Conservation (phyloP, 2,329 filamentous ascomycete species). For the Arthrocladium fulminans region DNA sequence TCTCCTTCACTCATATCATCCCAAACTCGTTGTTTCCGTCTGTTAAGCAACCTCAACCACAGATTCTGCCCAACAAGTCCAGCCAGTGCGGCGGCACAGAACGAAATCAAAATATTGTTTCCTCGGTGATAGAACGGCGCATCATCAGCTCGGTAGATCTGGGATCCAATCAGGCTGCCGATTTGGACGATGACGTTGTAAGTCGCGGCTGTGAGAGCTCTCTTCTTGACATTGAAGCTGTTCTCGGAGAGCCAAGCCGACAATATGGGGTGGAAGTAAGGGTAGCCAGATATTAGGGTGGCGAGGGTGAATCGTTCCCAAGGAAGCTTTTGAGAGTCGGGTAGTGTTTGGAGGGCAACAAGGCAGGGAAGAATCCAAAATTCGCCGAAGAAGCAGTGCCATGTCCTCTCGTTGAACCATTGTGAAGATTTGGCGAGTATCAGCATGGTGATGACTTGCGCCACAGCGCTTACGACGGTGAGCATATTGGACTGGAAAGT, state of each 20-base stretch:
- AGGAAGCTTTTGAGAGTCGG: conserved; percentile 28
- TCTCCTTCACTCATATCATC: conserved; percentile 38
- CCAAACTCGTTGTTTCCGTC: conserved; percentile 42
- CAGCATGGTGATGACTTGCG: conserved; percentile 33
- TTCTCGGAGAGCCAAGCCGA: conserved; percentile 56
- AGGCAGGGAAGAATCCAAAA: conserved; percentile 55
- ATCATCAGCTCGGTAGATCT: conserved; percentile 41
- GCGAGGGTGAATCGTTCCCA: conserved; percentile 48
- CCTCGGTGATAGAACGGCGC: conserved; percentile 46
- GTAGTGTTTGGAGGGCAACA: conserved; percentile 43
- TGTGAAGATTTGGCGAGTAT: conserved; percentile 40
- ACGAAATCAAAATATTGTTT: conserved; percentile 45
- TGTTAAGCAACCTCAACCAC: conserved; percentile 29
- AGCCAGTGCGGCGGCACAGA: conserved; percentile 40
- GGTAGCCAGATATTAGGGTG: conserved; percentile 44
- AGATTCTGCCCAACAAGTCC: conserved; percentile 41
- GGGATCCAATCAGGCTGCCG: conserved; percentile 30
- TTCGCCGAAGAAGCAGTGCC: conserved; percentile 42
- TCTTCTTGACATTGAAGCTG: conserved; percentile 51
- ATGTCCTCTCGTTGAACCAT: conserved; percentile 37
- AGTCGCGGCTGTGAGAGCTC: conserved; percentile 48
- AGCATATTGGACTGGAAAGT: conserved; percentile 57
- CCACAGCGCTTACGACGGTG: conserved; percentile 42
- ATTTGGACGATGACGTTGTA: conserved; percentile 32
- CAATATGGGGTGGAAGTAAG: conserved; percentile 51